Conservation (phyloP, 768 basidiomycete genomes). For the Trametopsis cervina region DNA sequence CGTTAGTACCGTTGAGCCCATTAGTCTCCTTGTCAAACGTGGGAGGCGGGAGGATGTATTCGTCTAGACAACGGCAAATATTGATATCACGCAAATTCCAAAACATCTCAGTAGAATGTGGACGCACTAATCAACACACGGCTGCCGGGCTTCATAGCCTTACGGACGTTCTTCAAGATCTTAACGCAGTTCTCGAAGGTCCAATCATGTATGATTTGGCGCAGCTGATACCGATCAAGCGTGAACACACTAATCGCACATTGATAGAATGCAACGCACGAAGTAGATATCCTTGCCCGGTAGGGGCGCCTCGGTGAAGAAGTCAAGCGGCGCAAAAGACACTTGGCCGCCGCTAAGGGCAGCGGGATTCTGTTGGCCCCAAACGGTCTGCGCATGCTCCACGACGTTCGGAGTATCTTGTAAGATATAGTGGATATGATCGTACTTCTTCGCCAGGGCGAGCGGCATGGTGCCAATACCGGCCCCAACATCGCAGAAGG, state of each 20-base stretch:
- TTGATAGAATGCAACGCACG: neutral
- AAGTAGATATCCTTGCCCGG: constrained; percentile 4
- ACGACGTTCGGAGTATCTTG: neutral
- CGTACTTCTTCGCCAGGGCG: neutral
- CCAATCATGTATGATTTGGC: constrained; percentile 4
- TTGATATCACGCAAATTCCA: too few species aligned
- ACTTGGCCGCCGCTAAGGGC: neutral
- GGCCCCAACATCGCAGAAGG: constrained; percentile 4
- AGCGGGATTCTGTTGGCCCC: neutral
- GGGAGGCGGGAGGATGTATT: constrained; percentile 1
- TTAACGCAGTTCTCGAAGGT: neutral
- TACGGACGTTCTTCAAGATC: constrained; percentile 1
- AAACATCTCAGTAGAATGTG: too few species aligned
- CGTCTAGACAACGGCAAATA: too few species aligned
- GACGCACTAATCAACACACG: constrained; percentile 5
- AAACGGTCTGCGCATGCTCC: neutral
- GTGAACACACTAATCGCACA: neutral
- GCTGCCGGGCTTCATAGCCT: constrained; percentile 1
- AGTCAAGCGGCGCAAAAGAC: constrained; percentile 2
- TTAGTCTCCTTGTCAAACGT: neutral
- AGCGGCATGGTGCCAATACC: constrained; percentile 1
- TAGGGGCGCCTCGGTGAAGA: constrained; percentile 1
- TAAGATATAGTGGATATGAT: neutral
- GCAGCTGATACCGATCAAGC: neutral
- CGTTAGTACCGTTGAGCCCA: neutral